phyloP scores from a whole-genome alignment of 2,329 filamentous ascomycete species.

The Stemphylium vesicarium region DNA sequence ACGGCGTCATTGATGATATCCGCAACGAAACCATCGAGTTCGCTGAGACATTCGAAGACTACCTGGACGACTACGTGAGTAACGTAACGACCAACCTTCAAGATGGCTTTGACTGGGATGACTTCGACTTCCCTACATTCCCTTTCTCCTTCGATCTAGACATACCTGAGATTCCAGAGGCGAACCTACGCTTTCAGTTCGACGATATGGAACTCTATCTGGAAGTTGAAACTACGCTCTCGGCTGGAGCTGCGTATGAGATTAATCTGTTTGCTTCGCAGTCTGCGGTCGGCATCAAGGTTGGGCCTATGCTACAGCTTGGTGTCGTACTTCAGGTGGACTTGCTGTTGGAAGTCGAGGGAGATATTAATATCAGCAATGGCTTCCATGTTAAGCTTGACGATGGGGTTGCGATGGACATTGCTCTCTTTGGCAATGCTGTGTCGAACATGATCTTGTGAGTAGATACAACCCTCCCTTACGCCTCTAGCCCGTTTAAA shows the following conservation, averaged over 20 bases:
- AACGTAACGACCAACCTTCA: constrained; percentile 17
- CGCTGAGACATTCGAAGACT: constrained; percentile 15
- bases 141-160: constrained; percentile 46
- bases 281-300: constrained; percentile 51
- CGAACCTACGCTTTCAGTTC: constrained; percentile 56
- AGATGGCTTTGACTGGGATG: constrained; percentile 26
- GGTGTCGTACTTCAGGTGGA: constrained; percentile 60
- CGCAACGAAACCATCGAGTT: constrained; percentile 25
- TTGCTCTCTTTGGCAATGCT: constrained; percentile 59
- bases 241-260: constrained; percentile 54
- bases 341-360: constrained; percentile 58
- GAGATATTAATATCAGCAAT: constrained; percentile 57
- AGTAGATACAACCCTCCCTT: constrained; percentile 28
- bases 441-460: constrained; percentile 59
- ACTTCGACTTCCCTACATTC: constrained; percentile 31
- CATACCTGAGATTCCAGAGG: constrained; percentile 53
- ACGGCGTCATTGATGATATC: constrained; percentile 20
- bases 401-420: constrained; percentile 56
- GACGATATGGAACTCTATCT: constrained; percentile 62
- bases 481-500: no score
- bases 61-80: constrained; percentile 15
- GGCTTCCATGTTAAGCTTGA: constrained; percentile 64
- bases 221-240: constrained; percentile 53
- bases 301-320: constrained; percentile 50
- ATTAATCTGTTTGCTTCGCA: constrained; percentile 58